phyloP scores from a whole-genome alignment of 2,329 filamentous ascomycete genomes.

The Epichloe typhina region DNA sequence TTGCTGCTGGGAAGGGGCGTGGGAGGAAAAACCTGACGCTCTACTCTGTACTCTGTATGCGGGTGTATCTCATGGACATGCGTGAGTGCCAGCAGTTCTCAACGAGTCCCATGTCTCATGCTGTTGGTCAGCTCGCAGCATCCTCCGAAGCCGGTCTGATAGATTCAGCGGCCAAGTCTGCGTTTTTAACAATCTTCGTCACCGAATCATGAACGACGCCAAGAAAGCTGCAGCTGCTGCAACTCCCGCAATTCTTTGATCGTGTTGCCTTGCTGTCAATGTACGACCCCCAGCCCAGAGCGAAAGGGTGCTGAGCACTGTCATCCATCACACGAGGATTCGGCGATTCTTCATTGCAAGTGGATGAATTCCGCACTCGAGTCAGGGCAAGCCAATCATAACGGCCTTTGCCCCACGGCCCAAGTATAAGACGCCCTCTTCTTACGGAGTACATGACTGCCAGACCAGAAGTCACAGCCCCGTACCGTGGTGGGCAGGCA shows the following conservation, averaged over 20 bases:
- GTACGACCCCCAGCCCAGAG: conserved; percentile 37
- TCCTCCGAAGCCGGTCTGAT: conserved; percentile 31
- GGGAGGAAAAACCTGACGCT: conserved; percentile 8
- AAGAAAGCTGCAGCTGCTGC: conserved; percentile 20
- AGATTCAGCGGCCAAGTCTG: conserved; percentile 40
- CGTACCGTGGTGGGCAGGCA: conserved; percentile 28
- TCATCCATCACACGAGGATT: conserved; percentile 52
- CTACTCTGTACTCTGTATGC: conserved; percentile 15
- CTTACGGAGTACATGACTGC: conserved; percentile 47
- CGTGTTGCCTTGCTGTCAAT: conserved; percentile 49
- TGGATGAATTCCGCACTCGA: conserved; percentile 37
- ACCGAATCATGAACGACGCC: conserved; percentile 35
- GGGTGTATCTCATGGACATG: conserved; percentile 37
- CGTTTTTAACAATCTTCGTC: conserved; percentile 45
- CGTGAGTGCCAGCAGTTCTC: conserved; percentile 27
- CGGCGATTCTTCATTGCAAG: conserved; percentile 55
- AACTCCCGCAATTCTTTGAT: conserved; percentile 30
- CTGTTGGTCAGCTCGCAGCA: conserved; percentile 18
- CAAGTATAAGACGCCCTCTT: conserved; percentile 42
- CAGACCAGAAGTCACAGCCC: conserved; percentile 47
- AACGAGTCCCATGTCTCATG: conserved; percentile 24
- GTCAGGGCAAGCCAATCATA: conserved; percentile 30
- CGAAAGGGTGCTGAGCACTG: conserved; percentile 48
- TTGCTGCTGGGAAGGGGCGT: conserved; percentile 18
- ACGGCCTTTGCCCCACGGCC: conserved; percentile 29